Evolutionary conservation across 2,329 filamentous ascomycete species (phyloP).

Genomic region (Penicillium hordei): DNA sequence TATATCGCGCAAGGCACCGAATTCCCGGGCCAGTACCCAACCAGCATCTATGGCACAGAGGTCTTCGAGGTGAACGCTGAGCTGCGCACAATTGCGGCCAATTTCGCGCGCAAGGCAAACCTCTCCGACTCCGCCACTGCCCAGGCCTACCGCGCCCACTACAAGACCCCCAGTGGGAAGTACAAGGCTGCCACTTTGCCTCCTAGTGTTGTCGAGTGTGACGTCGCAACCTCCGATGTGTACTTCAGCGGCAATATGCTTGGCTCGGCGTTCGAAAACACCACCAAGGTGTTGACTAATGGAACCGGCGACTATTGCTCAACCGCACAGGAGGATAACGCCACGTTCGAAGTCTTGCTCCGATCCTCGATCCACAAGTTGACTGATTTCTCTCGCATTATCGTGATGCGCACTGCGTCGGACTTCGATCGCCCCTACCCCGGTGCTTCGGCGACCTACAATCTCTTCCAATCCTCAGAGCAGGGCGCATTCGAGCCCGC

Average conservation of each 20-base stretch:
- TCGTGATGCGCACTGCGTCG: constrained; percentile 67
- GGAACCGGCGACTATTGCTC: constrained; percentile 68
- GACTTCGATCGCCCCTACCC: constrained; percentile 71
- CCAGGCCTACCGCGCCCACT: constrained; percentile 56
- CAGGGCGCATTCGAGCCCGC: constrained; percentile 66
- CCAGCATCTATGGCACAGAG: constrained; percentile 64
- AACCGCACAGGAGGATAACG: constrained; percentile 72
- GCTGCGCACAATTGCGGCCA: constrained; percentile 55
- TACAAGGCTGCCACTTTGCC: constrained; percentile 46
- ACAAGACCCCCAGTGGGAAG: constrained; percentile 37
- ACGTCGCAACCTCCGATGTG: constrained; percentile 68
- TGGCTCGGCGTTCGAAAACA: constrained; percentile 64
- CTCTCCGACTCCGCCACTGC: constrained; percentile 55
- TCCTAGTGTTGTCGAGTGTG: constrained; percentile 63
- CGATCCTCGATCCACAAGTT: constrained; percentile 57
- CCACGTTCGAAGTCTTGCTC: constrained; percentile 64
- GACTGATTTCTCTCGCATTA: constrained; percentile 66
- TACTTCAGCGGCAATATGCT: constrained; percentile 66
- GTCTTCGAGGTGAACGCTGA: constrained; percentile 66
- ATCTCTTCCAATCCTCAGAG: constrained; percentile 56
- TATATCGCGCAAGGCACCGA: constrained; percentile 66
- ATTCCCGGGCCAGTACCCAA: constrained; percentile 58
- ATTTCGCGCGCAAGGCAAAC: constrained; percentile 52
- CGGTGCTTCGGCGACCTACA: constrained; percentile 56
- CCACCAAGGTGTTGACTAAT: constrained; percentile 64